Conservation (phyloP, 495 filamentous ascomycete species). For the Cetradonia linearis region DNA sequence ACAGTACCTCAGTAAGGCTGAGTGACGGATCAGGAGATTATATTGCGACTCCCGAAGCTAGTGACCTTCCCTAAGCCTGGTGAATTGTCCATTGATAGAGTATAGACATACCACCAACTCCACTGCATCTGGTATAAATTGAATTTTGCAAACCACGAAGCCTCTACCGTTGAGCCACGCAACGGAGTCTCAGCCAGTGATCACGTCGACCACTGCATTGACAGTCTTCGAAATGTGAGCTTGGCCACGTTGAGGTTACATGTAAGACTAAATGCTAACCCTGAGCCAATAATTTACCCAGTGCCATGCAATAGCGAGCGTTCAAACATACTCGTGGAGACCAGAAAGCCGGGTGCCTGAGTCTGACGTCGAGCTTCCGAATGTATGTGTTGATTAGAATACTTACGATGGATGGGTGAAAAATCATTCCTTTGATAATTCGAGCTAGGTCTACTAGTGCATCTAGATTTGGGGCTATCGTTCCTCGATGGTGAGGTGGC, state of each 20-base stretch:
- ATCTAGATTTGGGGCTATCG: background rate
- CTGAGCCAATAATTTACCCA: background rate
- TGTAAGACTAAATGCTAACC: background rate
- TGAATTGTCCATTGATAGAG: background rate
- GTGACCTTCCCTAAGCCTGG: background rate
- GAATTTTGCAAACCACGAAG: background rate
- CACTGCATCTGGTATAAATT: background rate
- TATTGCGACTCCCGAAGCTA: background rate
- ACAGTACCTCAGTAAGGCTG: background rate
- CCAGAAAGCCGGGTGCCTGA: background rate
- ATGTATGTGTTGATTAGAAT: background rate
- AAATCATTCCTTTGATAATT: background rate
- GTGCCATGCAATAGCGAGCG: background rate
- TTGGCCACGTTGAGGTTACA: background rate
- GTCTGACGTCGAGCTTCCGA: background rate
- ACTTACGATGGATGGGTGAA: background rate
- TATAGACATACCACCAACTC: constrained; percentile 1
- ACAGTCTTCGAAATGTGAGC: background rate
- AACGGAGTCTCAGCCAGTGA: background rate
- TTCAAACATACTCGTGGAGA: constrained; percentile 1
- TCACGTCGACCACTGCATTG: background rate
- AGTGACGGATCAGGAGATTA: background rate
- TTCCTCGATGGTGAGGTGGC: background rate
- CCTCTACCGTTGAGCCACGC: background rate
- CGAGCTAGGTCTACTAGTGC: background rate